Conservation (phyloP, 2,329 filamentous ascomycete genomes). For the Penicillium sp. region DNA sequence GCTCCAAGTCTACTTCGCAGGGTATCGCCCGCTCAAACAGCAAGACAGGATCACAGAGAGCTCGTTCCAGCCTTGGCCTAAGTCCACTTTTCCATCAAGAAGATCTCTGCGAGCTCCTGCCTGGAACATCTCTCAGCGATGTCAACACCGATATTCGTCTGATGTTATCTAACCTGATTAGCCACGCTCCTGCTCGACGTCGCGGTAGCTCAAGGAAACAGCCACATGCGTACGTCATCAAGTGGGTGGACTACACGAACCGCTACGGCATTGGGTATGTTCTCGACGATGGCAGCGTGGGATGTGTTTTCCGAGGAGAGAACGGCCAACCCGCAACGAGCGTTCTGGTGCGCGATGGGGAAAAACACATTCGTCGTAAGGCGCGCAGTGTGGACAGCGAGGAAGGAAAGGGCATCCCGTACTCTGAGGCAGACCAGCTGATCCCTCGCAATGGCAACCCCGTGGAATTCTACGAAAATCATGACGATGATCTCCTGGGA, state of each 20-base stretch:
- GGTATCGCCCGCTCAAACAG: slow-evolving; percentile 26
- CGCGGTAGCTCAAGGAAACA: slow-evolving; percentile 28
- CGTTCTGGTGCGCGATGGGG: slow-evolving; percentile 47
- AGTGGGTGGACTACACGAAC: slow-evolving; percentile 55
- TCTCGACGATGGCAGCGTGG: slow-evolving; percentile 50
- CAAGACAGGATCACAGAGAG: slow-evolving; percentile 27
- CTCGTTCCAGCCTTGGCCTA: slow-evolving; percentile 37
- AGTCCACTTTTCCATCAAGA: slow-evolving; percentile 39
- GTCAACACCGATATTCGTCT: slow-evolving; percentile 40
- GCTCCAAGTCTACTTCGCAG: slow-evolving; percentile 14
- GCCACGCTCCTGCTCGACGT: slow-evolving; percentile 31
- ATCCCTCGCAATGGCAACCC: slow-evolving; percentile 43
- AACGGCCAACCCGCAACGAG: slow-evolving; percentile 45
- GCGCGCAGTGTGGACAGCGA: slow-evolving; percentile 39
- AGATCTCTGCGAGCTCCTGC: slow-evolving; percentile 37
- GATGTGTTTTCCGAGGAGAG: slow-evolving; percentile 50
- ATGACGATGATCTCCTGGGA: slow-evolving; percentile 31
- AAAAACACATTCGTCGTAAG: slow-evolving; percentile 47
- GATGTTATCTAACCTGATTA: slow-evolving; percentile 38
- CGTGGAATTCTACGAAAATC: slow-evolving; percentile 51
- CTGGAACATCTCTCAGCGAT: slow-evolving; percentile 39
- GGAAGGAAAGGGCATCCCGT: slow-evolving; percentile 27
- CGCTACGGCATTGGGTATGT: slow-evolving; percentile 53
- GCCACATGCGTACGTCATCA: slow-evolving; percentile 49
- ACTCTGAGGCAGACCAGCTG: slow-evolving; percentile 44